phyloP scores from a whole-genome alignment of 768 basidiomycete genomes.

The Pulveroboletus sp. region DNA sequence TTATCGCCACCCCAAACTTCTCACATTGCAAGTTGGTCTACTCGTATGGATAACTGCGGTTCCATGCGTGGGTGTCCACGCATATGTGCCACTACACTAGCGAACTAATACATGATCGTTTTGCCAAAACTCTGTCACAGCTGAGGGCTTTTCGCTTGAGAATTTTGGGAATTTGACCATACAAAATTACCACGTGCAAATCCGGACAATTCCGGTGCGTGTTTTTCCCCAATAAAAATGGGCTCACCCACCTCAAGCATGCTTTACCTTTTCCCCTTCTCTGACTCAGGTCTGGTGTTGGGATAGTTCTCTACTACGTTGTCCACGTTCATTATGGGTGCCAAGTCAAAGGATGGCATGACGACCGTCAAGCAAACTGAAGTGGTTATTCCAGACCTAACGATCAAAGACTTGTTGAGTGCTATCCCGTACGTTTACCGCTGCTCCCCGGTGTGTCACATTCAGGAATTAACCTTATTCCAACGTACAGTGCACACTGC shows the following conservation, averaged over 20 bases:
- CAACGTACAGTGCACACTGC: constrained; percentile 65
- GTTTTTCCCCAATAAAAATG: constrained; percentile 30
- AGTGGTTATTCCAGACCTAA: constrained; percentile 75
- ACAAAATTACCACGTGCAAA: constrained; percentile 21
- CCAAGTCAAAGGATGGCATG: constrained; percentile 11
- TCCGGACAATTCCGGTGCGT: constrained; percentile 22
- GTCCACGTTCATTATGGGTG: constrained; percentile 20
- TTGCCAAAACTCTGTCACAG: no score
- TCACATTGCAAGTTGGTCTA: no score
- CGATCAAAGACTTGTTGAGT: constrained; percentile 82
- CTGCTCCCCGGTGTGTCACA: constrained; percentile 1
- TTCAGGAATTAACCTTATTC: background rate
- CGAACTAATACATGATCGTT: no score
- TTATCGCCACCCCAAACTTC: no score
- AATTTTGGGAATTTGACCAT: no score
- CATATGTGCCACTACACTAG: no score
- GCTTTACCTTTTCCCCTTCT: background rate
- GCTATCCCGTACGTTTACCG: constrained; percentile 69
- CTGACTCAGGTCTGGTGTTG: background rate
- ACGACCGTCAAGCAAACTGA: constrained; percentile 52
- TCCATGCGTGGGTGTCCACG: no score
- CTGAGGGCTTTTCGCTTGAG: no score
- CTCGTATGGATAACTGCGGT: no score
- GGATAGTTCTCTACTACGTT: constrained; percentile 9
- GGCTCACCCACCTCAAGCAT: background rate